Conservation (phyloP, 106 monocot species). For the Apostasia shenzhenica region DNA sequence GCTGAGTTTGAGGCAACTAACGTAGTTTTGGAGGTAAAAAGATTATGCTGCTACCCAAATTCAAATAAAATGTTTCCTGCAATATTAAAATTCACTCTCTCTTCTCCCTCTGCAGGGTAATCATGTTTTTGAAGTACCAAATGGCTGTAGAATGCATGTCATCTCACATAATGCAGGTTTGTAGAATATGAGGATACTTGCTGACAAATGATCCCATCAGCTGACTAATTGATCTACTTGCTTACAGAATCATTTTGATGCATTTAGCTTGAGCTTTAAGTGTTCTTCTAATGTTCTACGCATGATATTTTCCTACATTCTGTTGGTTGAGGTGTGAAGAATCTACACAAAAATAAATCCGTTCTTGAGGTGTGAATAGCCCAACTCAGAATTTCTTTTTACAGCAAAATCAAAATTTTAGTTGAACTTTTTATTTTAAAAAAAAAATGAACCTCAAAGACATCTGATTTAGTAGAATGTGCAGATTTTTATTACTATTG, state of each 20-base stretch:
- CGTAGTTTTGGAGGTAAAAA: conserved; percentile 55
- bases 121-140: conserved; percentile 84
- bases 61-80: background rate
- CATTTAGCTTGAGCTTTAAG: too few relatives aligned
- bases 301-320: too few relatives aligned
- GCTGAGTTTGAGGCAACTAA: conserved; percentile 91
- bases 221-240: background rate
- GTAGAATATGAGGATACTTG: background rate
- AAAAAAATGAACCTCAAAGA: too few relatives aligned
- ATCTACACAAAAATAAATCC: background rate
- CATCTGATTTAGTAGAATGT: too few relatives aligned
- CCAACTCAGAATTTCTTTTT: too few relatives aligned
- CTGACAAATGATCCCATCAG: background rate
- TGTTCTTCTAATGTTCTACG: too few relatives aligned
- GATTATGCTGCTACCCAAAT: background rate
- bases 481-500: too few relatives aligned
- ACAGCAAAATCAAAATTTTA: too few relatives aligned
- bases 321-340: too few relatives aligned
- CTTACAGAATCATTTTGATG: too few relatives aligned
- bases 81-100: background rate
- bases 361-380: too few relatives aligned
- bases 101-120: conserved; percentile 48
- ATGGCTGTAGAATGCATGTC: conserved; percentile 70
- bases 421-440: too few relatives aligned
- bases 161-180: conserved; percentile 36